A percentile compares a stretch with the other conserved stretches of the same genome.
phyloP scores from a whole-genome alignment of 768 basidiomycete genomes.

The Lentinus tigrinus region DNA sequence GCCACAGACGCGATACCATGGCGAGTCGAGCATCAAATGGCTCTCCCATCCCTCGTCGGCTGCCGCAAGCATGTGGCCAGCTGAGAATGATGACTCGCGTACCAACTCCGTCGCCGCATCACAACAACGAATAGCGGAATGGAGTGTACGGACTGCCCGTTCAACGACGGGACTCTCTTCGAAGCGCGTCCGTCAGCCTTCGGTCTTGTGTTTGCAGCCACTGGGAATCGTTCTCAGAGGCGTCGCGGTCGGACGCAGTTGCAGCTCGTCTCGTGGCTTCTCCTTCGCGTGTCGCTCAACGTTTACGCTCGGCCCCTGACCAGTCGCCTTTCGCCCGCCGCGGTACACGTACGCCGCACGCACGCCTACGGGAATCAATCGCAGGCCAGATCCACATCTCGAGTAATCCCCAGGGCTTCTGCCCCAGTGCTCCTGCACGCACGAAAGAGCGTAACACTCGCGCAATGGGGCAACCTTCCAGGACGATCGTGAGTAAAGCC shows the following conservation, averaged over 20 bases:
- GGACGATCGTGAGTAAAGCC: neutral
- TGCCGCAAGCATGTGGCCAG: slow-evolving; percentile 10
- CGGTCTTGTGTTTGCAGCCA: no score
- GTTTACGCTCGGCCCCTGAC: neutral
- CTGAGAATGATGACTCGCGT: slow-evolving; percentile 14
- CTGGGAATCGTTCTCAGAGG: no score
- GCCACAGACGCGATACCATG: neutral
- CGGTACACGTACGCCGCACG: no score
- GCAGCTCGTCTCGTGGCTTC: no score
- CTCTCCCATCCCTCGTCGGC: slow-evolving; percentile 10
- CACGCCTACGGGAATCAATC: slow-evolving; percentile 7
- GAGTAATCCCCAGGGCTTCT: neutral
- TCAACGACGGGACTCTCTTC: no score
- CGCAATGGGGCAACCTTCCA: neutral
- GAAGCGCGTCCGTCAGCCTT: no score
- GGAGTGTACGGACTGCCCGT: slow-evolving; percentile 1
- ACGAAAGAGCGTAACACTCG: neutral
- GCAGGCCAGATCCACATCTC: slow-evolving; percentile 4
- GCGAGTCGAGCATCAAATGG: slow-evolving; percentile 4
- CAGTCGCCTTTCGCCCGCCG: neutral
- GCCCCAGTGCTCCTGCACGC: neutral
- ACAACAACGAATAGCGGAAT: neutral
- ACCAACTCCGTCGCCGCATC: neutral
- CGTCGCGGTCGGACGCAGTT: no score
- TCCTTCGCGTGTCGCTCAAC: no score